Evolutionary conservation across 331 rosid genomes (phyloP).

Genomic region (Cucumis variabilis): DNA sequence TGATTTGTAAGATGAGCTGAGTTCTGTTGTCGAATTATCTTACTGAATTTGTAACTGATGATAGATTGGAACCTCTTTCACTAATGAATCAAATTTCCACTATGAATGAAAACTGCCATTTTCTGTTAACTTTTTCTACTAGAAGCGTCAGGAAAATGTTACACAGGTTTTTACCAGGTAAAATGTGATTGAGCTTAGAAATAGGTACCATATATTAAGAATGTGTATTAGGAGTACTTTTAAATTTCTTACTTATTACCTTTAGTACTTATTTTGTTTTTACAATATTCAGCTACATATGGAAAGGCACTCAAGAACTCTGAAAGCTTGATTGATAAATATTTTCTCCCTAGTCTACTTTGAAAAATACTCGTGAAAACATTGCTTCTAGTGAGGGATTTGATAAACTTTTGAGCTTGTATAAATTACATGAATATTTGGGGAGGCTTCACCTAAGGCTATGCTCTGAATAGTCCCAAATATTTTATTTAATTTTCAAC

Average conservation of each 20-base stretch:
- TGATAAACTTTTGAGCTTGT: neutral
- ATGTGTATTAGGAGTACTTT: neutral
- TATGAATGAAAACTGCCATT: neutral
- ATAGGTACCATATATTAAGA: neutral
- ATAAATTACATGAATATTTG: neutral
- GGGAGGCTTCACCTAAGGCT: neutral
- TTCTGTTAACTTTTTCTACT: neutral
- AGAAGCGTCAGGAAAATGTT: constrained; percentile 4
- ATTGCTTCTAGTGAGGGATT: neutral
- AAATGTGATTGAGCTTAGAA: neutral
- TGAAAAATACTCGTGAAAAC: neutral
- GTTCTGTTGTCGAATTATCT: neutral
- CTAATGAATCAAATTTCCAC: neutral
- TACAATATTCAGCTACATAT: neutral
- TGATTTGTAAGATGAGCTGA: neutral
- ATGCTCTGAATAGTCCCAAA: neutral
- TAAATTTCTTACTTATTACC: neutral
- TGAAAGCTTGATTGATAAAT: neutral
- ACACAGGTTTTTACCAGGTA: neutral
- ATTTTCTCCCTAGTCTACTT: constrained; percentile 5
- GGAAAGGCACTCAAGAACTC: neutral
- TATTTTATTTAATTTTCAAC: neutral
- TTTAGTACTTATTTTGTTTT: neutral
- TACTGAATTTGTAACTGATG: neutral
- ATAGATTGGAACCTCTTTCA: neutral